Evolutionary conservation across 1,284 basidiomycete species (phyloP), one percentile per base, ranked within the genome.

Genomic region (Microstroma glucosiphilum): DNA sequence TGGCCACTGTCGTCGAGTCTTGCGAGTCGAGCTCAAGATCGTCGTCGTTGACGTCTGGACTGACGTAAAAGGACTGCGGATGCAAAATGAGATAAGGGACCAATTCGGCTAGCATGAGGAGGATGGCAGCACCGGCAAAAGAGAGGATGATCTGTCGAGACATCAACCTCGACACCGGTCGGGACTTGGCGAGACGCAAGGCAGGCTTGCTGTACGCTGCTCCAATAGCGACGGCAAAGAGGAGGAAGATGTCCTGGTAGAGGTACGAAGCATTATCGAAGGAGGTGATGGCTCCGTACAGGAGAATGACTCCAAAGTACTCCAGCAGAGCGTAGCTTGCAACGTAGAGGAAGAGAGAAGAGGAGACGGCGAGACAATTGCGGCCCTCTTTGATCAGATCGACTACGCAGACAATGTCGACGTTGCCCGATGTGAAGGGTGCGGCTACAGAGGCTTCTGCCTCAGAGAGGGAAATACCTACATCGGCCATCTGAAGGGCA

Each of bases 381-480:
- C 69, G 60, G 2, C 71, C 71, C 54, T 73, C 71, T 7, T 65
- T 57, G 56, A 71, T 64, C 41, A 68, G 61, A 12, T 63, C 55
- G 17, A 37, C 54, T 40, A 71, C 43, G 26, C 61, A 62, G 6
- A 59, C 61, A 40, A 73, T 70, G 60, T 69, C 67, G 30, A 37
- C 30, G 21, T 46, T 42, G 6, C 56, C 26, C 0, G 60, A 61
- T 0, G 71, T 73, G 56, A 73, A 73, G 0, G 71, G 69, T 1
- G 71, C 70, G 3, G 71, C 71, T 1, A 68, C 69, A 17, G 61
- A 63, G 0, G 68, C 68, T 58, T 73, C 71, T 0, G 71, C 70
- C 58, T 73, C 70, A 4, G 59, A 62, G 2, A 72, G 64, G 0
- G 60, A 62, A 11, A 72, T 53, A n/a, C 70, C 70, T 1, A 71